Evolutionary conservation across 345 rosid species (phyloP).

Genomic region (Salix purpurea): DNA sequence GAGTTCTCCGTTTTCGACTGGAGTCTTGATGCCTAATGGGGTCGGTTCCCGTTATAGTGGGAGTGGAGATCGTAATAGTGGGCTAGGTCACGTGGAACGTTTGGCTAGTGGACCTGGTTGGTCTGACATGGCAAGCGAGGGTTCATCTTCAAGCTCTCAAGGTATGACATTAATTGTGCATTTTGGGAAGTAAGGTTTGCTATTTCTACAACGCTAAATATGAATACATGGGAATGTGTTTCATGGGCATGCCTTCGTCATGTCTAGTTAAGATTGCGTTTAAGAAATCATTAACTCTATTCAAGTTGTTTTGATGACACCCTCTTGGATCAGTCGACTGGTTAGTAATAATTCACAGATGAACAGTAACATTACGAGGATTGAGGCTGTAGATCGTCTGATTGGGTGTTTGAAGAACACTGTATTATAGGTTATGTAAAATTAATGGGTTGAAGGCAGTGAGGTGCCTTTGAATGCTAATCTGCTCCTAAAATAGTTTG

Average conservation of each 20-base stretch:
- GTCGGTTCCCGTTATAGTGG: constrained; percentile 40
- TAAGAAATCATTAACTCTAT: not conserved
- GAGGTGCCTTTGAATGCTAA: not conserved
- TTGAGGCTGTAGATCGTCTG: not conserved
- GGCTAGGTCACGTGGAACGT: constrained; percentile 22
- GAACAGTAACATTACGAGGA: not conserved
- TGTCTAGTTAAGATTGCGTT: not conserved
- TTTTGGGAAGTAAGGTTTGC: not conserved
- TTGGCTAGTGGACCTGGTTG: constrained; percentile 40
- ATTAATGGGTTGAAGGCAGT: too few species aligned
- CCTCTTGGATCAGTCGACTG: not conserved
- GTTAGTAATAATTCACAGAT: not conserved
- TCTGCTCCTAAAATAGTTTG: not conserved
- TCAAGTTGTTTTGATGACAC: not conserved
- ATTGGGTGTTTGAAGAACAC: not conserved
- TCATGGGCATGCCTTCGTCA: not conserved
- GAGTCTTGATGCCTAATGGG: constrained; percentile 62
- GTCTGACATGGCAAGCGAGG: constrained; percentile 56
- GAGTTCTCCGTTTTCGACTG: constrained; percentile 70
- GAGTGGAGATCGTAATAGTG: constrained; percentile 25
- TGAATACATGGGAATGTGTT: not conserved
- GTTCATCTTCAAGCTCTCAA: constrained; percentile 48
- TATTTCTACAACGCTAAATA: not conserved
- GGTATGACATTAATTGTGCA: constrained; percentile 23
- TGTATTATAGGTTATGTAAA: not conserved